A percentile compares a stretch with the other conserved stretches of the same genome.
Evolutionary conservation across 208 protist genomes (phyloP).

Genomic region (Leishmania amazonensis): DNA sequence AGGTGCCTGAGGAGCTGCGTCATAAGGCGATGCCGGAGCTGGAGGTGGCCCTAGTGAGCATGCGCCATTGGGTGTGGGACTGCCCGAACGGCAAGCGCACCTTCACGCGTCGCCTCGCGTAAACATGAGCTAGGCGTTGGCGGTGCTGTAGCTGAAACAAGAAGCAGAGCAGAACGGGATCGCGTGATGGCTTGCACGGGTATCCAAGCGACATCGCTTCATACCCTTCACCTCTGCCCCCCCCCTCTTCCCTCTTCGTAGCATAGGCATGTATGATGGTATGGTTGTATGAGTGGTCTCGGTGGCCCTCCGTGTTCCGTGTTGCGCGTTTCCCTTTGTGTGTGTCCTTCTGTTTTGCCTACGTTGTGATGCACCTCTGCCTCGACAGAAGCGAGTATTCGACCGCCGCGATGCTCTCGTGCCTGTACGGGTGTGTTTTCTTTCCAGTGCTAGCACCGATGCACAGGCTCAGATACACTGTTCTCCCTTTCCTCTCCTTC

Average conservation of each 20-base stretch:
- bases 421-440: neutral
- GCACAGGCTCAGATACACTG: neutral
- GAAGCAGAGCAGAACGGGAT: neutral
- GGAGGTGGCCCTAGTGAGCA: slow-evolving; percentile 71
- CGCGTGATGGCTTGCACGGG: neutral
- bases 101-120: slow-evolving; percentile 70
- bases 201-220: neutral
- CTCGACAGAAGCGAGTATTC: neutral
- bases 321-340: neutral
- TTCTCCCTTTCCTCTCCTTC: neutral
- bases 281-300: neutral
- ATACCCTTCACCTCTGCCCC: neutral
- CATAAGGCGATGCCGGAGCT: slow-evolving; percentile 83
- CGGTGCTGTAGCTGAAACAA: neutral
- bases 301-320: neutral
- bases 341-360: neutral
- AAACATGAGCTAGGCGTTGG: slow-evolving; percentile 1
- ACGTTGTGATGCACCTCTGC: neutral
- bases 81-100: slow-evolving; percentile 90
- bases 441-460: neutral
- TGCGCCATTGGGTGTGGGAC: slow-evolving; percentile 92
- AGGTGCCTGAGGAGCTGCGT: slow-evolving; percentile 81
- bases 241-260: neutral
- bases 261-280: neutral
- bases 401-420: neutral